Evolutionary conservation across 805 yeast genomes (phyloP).

Genomic region (Zygosaccharomyces lentus): DNA sequence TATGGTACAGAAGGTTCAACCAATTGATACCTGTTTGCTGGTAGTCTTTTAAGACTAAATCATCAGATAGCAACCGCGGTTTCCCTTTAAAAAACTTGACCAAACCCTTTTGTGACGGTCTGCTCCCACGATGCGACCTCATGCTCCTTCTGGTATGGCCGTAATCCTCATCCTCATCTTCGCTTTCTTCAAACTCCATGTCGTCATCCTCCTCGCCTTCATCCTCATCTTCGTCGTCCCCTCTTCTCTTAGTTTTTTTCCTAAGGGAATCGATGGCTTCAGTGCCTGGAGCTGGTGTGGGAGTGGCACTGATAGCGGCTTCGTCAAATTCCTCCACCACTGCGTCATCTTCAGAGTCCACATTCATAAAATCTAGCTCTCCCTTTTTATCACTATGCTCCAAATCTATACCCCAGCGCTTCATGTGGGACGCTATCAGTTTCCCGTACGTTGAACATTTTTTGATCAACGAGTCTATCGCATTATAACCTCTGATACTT

Average conservation of each 20-base stretch:
- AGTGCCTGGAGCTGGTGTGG: conserved; percentile 16
- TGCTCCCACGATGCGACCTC: conserved; percentile 8
- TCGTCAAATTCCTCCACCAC: conserved; percentile 33
- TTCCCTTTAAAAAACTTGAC: conserved; percentile 57
- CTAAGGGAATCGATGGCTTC: conserved; percentile 22
- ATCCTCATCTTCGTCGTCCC: conserved; percentile 31
- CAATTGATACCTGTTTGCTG: conserved; percentile 98
- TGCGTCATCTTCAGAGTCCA: conserved; percentile 31
- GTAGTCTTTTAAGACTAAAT: conserved; percentile 71
- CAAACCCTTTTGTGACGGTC: conserved; percentile 15
- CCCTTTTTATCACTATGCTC: conserved; percentile 50
- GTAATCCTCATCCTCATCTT: conserved; percentile 21
- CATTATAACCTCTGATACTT: conserved; percentile 82
- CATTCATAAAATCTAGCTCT: conserved; percentile 28
- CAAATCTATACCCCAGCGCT: conserved; percentile 82
- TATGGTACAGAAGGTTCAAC: conserved; percentile 74
- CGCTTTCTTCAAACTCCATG: conserved; percentile 28
- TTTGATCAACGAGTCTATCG: conserved; percentile 87
- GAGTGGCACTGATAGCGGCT: conserved; percentile 23
- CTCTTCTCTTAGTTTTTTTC: conserved; percentile 21
- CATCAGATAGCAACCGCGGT: conserved; percentile 63
- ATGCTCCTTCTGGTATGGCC: conserved; percentile 26
- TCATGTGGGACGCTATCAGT: conserved; percentile 64
- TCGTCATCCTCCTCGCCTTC: conserved; percentile 34
- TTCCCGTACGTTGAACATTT: conserved; percentile 77